Evolutionary conservation across 192 early-diverging fungal species (phyloP).

Genomic region (Fimicolochytrium jonesii): DNA sequence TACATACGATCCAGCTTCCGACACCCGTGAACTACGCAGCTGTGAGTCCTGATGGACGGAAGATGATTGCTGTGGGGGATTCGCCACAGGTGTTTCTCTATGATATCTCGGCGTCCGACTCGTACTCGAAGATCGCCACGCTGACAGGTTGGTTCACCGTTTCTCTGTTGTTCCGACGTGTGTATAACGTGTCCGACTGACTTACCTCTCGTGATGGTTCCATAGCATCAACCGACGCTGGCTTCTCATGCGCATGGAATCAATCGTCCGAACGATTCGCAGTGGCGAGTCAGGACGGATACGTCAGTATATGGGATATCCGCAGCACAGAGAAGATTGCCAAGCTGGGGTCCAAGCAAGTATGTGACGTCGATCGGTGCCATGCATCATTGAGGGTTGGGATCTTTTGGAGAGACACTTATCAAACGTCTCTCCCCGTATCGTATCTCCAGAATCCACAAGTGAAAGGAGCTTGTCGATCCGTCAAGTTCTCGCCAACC

Average conservation of each 20-base stretch:
- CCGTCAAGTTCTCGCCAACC: constrained; percentile 88
- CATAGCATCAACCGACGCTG: constrained; percentile 72
- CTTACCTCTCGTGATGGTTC: too few relatives aligned
- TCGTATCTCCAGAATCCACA: constrained; percentile 55
- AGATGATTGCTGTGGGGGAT: constrained; percentile 91
- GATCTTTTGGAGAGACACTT: too few relatives aligned
- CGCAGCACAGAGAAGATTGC: constrained; percentile 71
- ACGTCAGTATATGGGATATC: constrained; percentile 89
- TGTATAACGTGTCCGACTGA: too few relatives aligned
- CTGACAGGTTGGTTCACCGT: constrained; percentile 61
- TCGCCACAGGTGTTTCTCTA: constrained; percentile 81
- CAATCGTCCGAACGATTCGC: constrained; percentile 91
- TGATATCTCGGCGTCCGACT: constrained; percentile 61
- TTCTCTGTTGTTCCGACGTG: too few relatives aligned
- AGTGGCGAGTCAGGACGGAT: constrained; percentile 92
- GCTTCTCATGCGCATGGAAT: constrained; percentile 95
- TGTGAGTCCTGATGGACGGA: constrained; percentile 87
- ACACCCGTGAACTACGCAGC: constrained; percentile 89
- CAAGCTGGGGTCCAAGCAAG: constrained; percentile 68
- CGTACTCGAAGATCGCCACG: constrained; percentile 69
- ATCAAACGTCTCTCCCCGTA: too few relatives aligned
- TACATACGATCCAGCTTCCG: constrained; percentile 75
- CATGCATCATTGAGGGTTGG: too few relatives aligned
- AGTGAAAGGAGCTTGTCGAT: constrained; percentile 75
- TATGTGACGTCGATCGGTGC: constrained; percentile 33